A percentile compares a stretch with the other conserved stretches of the same genome.
These are phyloP conservation scores for Ophiostoma montium DNA, from an alignment of 2,329 filamentous ascomycete species.

Conservation along the genomic window DNA sequence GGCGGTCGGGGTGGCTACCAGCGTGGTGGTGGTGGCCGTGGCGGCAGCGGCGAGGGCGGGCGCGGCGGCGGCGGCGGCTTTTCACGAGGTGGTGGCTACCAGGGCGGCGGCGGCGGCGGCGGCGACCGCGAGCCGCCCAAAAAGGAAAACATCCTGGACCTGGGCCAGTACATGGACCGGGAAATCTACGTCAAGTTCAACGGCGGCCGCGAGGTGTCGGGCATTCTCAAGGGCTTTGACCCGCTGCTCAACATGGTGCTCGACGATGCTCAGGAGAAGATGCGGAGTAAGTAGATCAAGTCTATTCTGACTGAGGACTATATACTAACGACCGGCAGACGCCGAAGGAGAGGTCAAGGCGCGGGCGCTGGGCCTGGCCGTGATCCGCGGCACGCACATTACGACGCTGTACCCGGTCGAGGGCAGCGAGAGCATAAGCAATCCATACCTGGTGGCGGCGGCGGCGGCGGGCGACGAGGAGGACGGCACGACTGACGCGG, in stretches of 20 bases:
- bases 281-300: slow-evolving; percentile 51
- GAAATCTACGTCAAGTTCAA: slow-evolving; percentile 92
- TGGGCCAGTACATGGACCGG: slow-evolving; percentile 96
- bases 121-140: slow-evolving; percentile 59
- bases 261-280: slow-evolving; percentile 81
- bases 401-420: slow-evolving; percentile 87
- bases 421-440: slow-evolving; percentile 89
- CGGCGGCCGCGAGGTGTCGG: slow-evolving; percentile 79
- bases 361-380: slow-evolving; percentile 70
- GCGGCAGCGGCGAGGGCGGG: slow-evolving; percentile 20
- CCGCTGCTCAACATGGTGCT: slow-evolving; percentile 96
- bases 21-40: slow-evolving; percentile 26
- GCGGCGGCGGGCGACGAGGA: slow-evolving; percentile 29
- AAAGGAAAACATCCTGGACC: slow-evolving; percentile 96
- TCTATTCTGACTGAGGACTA: neutral
- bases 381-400: slow-evolving; percentile 81
- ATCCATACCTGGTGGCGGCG: slow-evolving; percentile 71
- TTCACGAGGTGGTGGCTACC: slow-evolving; percentile 4
- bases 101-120: neutral
- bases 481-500: neutral
- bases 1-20: slow-evolving; percentile 27
- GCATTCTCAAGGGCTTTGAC: slow-evolving; percentile 87
- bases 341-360: slow-evolving; percentile 82
- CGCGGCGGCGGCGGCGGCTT: slow-evolving; percentile 7
- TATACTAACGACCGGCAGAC: slow-evolving; percentile 41